Conservation (phyloP, 345 rosid species). For the Dimocarpus longan region DNA sequence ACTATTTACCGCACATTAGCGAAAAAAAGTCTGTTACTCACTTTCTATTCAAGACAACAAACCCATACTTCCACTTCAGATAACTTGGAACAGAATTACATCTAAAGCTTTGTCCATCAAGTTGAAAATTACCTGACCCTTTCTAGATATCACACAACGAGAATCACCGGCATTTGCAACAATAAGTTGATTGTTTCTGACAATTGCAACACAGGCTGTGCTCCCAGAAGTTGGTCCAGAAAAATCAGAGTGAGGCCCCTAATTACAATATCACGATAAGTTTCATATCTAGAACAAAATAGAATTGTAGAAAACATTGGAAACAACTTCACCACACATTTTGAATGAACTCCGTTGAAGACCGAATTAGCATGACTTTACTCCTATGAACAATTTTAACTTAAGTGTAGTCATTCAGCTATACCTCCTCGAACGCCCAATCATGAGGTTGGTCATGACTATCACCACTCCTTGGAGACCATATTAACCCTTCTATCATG, state of each 20-base stretch:
- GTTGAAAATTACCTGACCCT: slow-evolving; percentile 70
- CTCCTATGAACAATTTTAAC: background rate
- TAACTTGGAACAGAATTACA: background rate
- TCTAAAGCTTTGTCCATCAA: slow-evolving; percentile 2
- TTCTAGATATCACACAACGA: slow-evolving; percentile 90
- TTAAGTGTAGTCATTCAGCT: slow-evolving; percentile 4
- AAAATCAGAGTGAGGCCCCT: slow-evolving; percentile 98
- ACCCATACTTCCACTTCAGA: background rate
- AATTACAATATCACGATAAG: slow-evolving; percentile 14
- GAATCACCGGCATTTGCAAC: slow-evolving; percentile 99
- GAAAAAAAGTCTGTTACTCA: background rate
- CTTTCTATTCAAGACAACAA: background rate
- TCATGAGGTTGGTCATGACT: slow-evolving; percentile 41
- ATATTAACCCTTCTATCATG: slow-evolving; percentile 90
- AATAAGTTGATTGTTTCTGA: slow-evolving; percentile 70
- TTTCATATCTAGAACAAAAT: background rate
- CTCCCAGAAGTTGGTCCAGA: slow-evolving; percentile 88
- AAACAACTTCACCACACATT: background rate
- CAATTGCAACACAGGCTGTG: slow-evolving; percentile 85
- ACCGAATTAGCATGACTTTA: background rate
- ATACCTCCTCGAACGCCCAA: slow-evolving; percentile 81
- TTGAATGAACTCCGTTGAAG: background rate
- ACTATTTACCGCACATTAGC: background rate
- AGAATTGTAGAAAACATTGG: background rate
- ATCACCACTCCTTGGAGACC: slow-evolving; percentile 84